phyloP scores from a whole-genome alignment of 2,329 filamentous ascomycete species.

The Bipolaris zeicola region DNA sequence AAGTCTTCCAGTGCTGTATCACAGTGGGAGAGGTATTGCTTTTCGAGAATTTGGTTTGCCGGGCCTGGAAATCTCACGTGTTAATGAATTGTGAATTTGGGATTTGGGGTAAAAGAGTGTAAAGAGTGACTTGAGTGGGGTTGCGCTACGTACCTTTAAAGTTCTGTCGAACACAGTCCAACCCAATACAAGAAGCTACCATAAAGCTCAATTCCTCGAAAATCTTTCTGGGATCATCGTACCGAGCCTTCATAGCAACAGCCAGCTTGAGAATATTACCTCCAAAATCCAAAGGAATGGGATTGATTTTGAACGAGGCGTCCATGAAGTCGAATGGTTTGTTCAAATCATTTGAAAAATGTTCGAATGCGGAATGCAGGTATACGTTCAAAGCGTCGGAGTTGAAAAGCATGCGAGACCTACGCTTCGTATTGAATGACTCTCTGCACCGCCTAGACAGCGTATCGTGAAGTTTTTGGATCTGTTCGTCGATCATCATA shows the following conservation, averaged over 20 bases:
- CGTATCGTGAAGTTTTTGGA: background rate
- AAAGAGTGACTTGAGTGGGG: no score
- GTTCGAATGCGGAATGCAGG: conserved; percentile 57
- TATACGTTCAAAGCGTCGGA: conserved; percentile 56
- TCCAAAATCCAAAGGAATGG: conserved; percentile 56
- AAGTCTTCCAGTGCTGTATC: background rate
- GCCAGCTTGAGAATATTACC: conserved; percentile 59
- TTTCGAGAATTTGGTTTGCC: no score
- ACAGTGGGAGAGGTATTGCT: conserved; percentile 7
- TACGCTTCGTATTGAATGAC: background rate
- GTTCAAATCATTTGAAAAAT: conserved; percentile 54
- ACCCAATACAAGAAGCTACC: conserved; percentile 59
- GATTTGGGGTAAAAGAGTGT: no score
- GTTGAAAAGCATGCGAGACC: conserved; percentile 55
- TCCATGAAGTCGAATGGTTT: conserved; percentile 59
- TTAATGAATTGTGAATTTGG: background rate
- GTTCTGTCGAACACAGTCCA: conserved; percentile 52
- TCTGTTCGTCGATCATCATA: background rate
- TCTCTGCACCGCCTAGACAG: background rate
- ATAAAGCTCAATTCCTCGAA: conserved; percentile 55
- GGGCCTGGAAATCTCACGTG: conserved; percentile 15
- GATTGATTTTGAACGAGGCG: conserved; percentile 53
- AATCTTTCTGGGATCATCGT: conserved; percentile 29
- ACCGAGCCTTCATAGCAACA: conserved; percentile 40
- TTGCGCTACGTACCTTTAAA: no score